A percentile compares a stretch with the other conserved stretches of the same genome.
Conservation (phyloP, 2,329 filamentous ascomycete species). For the Sarocladium brachiariae region DNA sequence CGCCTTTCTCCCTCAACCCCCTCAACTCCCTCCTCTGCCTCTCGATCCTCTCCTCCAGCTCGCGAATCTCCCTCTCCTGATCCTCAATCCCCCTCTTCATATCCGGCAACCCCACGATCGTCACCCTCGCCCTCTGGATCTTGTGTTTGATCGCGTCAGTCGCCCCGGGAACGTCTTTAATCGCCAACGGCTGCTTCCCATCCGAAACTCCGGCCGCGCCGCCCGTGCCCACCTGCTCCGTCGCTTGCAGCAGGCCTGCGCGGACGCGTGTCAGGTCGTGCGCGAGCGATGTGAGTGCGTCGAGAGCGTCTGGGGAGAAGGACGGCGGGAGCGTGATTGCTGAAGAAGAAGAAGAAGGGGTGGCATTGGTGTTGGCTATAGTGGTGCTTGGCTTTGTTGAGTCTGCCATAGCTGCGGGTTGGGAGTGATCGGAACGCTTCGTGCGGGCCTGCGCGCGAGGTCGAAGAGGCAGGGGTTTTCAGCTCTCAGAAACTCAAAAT, state of each 20-base stretch:
- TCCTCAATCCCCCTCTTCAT: constrained; percentile 59
- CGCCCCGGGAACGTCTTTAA: constrained; percentile 73
- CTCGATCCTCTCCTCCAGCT: constrained; percentile 57
- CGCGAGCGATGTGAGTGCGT: constrained; percentile 76
- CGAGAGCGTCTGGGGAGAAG: constrained; percentile 75
- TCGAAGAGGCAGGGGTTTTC: background rate
- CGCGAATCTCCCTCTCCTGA: constrained; percentile 63
- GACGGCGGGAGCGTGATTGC: constrained; percentile 51
- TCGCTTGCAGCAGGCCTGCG: constrained; percentile 32
- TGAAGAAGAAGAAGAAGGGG: background rate
- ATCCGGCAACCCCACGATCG: constrained; percentile 61
- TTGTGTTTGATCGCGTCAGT: constrained; percentile 76
- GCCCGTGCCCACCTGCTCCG: constrained; percentile 26
- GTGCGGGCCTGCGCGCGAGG: background rate
- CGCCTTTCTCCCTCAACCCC: constrained; percentile 36
- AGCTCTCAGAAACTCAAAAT: no score
- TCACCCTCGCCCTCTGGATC: constrained; percentile 67
- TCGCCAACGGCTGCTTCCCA: constrained; percentile 32
- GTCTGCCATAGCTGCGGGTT: no score
- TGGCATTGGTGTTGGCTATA: background rate
- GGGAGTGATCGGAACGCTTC: no score
- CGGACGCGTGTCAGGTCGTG: constrained; percentile 70
- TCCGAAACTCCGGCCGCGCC: constrained; percentile 24
- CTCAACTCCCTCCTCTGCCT: constrained; percentile 54
- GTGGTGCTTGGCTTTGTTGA: background rate